Percentiles rank a stretch among this genome's conserved stretches.
Conservation (phyloP, 331 rosid genomes). For the Ulmus americana region DNA sequence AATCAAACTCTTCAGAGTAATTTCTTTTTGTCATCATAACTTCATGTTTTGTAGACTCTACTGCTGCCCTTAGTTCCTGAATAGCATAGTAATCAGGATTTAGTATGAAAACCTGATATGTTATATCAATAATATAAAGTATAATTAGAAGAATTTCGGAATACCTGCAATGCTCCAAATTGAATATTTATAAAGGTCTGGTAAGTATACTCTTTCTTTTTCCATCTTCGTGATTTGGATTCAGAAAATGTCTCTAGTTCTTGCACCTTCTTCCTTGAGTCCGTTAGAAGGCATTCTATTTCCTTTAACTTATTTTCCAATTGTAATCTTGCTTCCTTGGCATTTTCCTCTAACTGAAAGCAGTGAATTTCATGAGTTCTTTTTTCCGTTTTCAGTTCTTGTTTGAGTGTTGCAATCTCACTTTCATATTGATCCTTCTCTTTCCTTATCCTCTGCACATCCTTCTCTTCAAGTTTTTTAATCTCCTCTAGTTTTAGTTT, state of each 20-base stretch:
- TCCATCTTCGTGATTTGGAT: conserved; percentile 71
- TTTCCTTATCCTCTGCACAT: conserved; percentile 51
- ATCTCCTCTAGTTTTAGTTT: conserved; percentile 62
- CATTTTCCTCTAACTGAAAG: conserved; percentile 50
- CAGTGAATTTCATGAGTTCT: conserved; percentile 43
- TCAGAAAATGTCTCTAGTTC: conserved; percentile 68
- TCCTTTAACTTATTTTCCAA: conserved; percentile 48
- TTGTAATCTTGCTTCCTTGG: conserved; percentile 53
- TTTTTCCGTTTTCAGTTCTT: conserved; percentile 33
- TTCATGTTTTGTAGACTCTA: conserved; percentile 62
- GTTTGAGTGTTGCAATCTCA: conserved; percentile 48
- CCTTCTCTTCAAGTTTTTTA: conserved; percentile 74
- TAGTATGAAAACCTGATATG: background rate
- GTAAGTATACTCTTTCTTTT: conserved; percentile 60
- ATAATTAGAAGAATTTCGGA: conserved; percentile 21
- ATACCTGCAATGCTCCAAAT: conserved; percentile 65
- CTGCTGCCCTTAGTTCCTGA: conserved; percentile 55
- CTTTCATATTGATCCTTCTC: conserved; percentile 51
- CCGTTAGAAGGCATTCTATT: conserved; percentile 42
- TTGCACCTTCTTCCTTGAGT: conserved; percentile 56
- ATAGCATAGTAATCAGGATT: conserved; percentile 18
- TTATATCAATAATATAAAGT: conserved; percentile 7
- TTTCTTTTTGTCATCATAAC: conserved; percentile 54
- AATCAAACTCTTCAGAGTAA: conserved; percentile 58
- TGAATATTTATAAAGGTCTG: conserved; percentile 44